Evolutionary conservation across 2,329 filamentous ascomycete genomes (phyloP).

Genomic region (Pezicula carpinea): DNA sequence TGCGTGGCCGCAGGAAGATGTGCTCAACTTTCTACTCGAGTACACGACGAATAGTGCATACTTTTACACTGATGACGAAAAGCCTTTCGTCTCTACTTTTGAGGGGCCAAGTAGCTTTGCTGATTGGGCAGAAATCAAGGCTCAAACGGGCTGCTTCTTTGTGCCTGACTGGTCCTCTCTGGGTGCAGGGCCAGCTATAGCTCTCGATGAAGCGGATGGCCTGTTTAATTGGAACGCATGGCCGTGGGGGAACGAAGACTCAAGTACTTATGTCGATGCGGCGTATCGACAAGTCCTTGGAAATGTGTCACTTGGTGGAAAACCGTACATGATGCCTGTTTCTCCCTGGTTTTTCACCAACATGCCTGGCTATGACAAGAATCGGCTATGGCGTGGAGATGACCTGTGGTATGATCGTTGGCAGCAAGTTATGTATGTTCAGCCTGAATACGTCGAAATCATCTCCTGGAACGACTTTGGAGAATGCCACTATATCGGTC

Average conservation of each 20-base stretch:
- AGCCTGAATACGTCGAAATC: constrained; percentile 37
- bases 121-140: constrained; percentile 38
- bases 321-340: constrained; percentile 30
- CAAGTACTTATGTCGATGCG: constrained; percentile 2
- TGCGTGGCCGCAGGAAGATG: constrained; percentile 23
- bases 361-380: constrained; percentile 36
- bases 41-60: constrained; percentile 25
- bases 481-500: constrained; percentile 43
- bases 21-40: constrained; percentile 23
- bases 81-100: constrained; percentile 34
- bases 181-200: constrained; percentile 4
- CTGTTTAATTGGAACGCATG: constrained; percentile 34
- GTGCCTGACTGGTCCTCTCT: constrained; percentile 36
- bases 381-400: constrained; percentile 58
- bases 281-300: not conserved
- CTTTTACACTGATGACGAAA: constrained; percentile 27
- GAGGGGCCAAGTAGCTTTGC: constrained; percentile 35
- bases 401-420: constrained; percentile 54
- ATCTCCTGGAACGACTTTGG: constrained; percentile 45
- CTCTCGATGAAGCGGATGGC: constrained; percentile 22
- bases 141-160: constrained; percentile 28
- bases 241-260: constrained; percentile 17
- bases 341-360: constrained; percentile 55
- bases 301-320: not conserved
- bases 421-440: constrained; percentile 37